Evolutionary conservation across 2,329 filamentous ascomycete species (phyloP).

Genomic region (Colletotrichum abscissum): DNA sequence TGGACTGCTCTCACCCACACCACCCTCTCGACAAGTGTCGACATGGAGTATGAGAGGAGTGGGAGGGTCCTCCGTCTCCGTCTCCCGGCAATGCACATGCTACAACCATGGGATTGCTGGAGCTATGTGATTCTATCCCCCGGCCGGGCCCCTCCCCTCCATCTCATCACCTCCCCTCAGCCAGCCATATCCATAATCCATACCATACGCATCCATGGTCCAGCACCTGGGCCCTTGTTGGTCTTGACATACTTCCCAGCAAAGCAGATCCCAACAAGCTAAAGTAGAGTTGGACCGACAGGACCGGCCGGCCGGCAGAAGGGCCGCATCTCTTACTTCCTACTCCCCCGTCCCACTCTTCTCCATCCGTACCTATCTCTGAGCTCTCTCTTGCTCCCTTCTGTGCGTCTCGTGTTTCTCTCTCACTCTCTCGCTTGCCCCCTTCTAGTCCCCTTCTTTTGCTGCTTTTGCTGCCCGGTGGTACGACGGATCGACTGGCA

Average conservation of each 20-base stretch:
- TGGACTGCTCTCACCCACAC: constrained; percentile 23
- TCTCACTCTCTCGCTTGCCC: not conserved
- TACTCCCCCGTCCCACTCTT: not conserved
- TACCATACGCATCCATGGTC: too few relatives aligned
- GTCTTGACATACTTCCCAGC: not conserved
- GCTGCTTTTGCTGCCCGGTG: not conserved
- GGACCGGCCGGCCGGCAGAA: not conserved
- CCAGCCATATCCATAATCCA: constrained; percentile 9
- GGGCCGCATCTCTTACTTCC: not conserved
- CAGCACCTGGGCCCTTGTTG: too few relatives aligned
- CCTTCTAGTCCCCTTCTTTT: not conserved
- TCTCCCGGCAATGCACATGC: constrained; percentile 31
- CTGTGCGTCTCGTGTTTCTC: not conserved
- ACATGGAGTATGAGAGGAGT: too few relatives aligned
- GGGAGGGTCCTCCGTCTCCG: not conserved
- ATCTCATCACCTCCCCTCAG: constrained; percentile 22
- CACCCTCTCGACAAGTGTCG: constrained; percentile 1
- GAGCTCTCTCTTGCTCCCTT: not conserved
- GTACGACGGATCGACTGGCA: constrained; percentile 1
- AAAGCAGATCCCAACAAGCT: not conserved
- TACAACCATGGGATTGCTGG: constrained; percentile 32
- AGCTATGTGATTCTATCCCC: constrained; percentile 21
- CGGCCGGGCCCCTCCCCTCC: constrained; percentile 13
- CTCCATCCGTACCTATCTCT: not conserved
- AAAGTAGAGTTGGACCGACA: constrained; percentile 3